Evolutionary conservation across 2,329 filamentous ascomycete species (phyloP).

Genomic region (Fusarium zealandicum): DNA sequence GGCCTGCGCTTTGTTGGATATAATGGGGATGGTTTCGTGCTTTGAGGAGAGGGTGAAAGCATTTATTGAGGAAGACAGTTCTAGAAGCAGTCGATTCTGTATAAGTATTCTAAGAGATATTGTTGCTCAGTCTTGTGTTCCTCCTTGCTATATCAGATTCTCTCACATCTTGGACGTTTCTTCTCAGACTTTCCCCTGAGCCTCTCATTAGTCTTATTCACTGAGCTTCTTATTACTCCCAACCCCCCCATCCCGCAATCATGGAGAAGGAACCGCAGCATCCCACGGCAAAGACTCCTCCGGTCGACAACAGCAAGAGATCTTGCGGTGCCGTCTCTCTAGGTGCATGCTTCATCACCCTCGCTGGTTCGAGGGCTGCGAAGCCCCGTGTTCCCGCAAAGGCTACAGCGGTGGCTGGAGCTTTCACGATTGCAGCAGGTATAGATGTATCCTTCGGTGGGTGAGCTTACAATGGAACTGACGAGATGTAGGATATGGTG

Average conservation of each 20-base stretch:
- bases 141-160: neutral
- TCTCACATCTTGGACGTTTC: neutral
- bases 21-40: neutral
- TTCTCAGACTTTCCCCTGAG: neutral
- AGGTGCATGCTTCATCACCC: neutral
- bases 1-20: neutral
- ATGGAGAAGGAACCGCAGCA: neutral
- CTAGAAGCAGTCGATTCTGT: neutral
- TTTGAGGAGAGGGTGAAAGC: neutral
- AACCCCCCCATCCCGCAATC: neutral
- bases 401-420: neutral
- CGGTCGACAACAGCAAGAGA: neutral
- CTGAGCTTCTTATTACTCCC: neutral
- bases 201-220: too few species aligned
- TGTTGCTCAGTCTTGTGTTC: too few species aligned
- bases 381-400: neutral
- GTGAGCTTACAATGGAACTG: neutral
- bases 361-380: neutral
- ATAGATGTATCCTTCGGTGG: neutral
- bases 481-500: neutral
- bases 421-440: neutral
- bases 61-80: neutral
- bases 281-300: neutral
- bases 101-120: neutral
- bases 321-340: neutral